A percentile compares a stretch with the other conserved stretches of the same genome.
Evolutionary conservation across 306 rosid species (phyloP).

Genomic region (Urtica urens): DNA sequence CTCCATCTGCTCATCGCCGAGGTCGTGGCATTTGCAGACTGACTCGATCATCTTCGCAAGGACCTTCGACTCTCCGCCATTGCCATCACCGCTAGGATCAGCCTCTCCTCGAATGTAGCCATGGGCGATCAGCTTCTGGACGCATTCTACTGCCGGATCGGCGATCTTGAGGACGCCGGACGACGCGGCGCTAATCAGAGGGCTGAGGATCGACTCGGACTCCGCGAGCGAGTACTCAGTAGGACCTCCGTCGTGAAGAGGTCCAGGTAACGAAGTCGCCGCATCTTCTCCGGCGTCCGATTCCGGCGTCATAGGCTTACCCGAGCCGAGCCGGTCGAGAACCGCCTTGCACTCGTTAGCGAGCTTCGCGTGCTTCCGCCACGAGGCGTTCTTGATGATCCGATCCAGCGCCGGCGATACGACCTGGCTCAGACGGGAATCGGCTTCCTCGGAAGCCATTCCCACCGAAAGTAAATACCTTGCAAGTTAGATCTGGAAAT

Average conservation of each 20-base stretch:
- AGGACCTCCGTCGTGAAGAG: constrained; percentile 84
- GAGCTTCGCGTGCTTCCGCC: constrained; percentile 92
- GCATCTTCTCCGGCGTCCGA: neutral
- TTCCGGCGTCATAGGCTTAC: constrained; percentile 11
- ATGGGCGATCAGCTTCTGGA: constrained; percentile 79
- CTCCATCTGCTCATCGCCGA: constrained; percentile 82
- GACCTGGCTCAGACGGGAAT: constrained; percentile 91
- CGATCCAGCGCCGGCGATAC: constrained; percentile 80
- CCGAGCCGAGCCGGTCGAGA: constrained; percentile 44
- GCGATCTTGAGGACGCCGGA: constrained; percentile 79
- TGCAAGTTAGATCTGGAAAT: constrained; percentile 27
- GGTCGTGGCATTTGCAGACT: constrained; percentile 81
- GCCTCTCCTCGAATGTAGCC: constrained; percentile 94
- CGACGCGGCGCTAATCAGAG: constrained; percentile 70
- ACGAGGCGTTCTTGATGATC: constrained; percentile 80
- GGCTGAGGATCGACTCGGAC: constrained; percentile 68
- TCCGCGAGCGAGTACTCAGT: constrained; percentile 62
- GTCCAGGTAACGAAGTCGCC: constrained; percentile 41
- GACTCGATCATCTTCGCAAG: constrained; percentile 70
- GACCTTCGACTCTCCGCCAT: constrained; percentile 56
- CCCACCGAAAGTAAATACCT: constrained; percentile 41
- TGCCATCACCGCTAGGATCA: constrained; percentile 58
- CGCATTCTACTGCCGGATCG: constrained; percentile 93
- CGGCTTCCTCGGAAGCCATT: constrained; percentile 99
- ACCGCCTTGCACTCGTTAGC: constrained; percentile 88